Percentiles rank a stretch among this genome's conserved stretches.
Conservation (phyloP, 306 rosid species). For the Sophora flavescens region DNA sequence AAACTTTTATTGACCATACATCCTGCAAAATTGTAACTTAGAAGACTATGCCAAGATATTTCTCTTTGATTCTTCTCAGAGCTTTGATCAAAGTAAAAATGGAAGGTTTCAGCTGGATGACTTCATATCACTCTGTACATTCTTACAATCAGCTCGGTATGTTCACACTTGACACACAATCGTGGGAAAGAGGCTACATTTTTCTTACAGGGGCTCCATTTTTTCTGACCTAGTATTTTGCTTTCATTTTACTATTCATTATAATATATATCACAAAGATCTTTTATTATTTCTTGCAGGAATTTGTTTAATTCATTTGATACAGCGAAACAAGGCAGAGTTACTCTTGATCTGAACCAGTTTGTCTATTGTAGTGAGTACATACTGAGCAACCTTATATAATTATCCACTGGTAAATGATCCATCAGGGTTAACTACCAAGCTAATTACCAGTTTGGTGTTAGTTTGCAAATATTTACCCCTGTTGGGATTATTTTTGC, state of each 20-base stretch:
- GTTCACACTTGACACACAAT: slow-evolving; percentile 24
- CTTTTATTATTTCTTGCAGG: slow-evolving; percentile 58
- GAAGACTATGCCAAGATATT: slow-evolving; percentile 34
- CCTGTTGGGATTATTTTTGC: slow-evolving; percentile 7
- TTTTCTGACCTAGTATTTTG: slow-evolving; percentile 11
- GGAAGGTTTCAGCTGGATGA: slow-evolving; percentile 79
- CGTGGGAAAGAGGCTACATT: slow-evolving; percentile 13
- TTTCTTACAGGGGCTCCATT: background rate
- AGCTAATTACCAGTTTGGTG: slow-evolving; percentile 10
- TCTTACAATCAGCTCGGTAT: slow-evolving; percentile 85
- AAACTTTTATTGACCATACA: slow-evolving; percentile 17
- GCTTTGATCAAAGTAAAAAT: slow-evolving; percentile 89
- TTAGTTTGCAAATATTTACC: slow-evolving; percentile 20
- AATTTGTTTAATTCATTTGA: slow-evolving; percentile 90
- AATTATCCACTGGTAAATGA: background rate
- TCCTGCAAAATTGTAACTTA: slow-evolving; percentile 28
- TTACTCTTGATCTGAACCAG: slow-evolving; percentile 90
- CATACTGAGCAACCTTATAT: slow-evolving; percentile 14
- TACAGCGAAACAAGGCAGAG: slow-evolving; percentile 89
- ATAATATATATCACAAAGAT: slow-evolving; percentile 32
- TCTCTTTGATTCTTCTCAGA: slow-evolving; percentile 65
- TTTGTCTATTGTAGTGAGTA: slow-evolving; percentile 92
- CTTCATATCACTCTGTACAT: slow-evolving; percentile 87
- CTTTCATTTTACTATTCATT: slow-evolving; percentile 21
- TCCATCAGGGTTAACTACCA: background rate